These are phyloP conservation scores for Pseudogymnoascus sp. DNA, from an alignment of 2,329 filamentous ascomycete genomes.

Conservation along the genomic window DNA sequence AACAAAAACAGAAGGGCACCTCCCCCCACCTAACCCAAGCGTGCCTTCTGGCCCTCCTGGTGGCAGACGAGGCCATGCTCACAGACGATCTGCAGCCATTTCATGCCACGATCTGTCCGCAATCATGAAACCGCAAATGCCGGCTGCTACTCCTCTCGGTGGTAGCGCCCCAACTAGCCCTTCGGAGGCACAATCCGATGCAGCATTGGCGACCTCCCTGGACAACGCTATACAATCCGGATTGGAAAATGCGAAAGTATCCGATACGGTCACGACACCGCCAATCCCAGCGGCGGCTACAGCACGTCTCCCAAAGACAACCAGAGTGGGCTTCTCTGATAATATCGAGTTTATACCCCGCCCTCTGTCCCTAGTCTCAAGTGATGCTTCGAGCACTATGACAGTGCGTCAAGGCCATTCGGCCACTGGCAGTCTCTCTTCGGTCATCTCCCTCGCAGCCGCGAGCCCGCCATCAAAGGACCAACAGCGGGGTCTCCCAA, in stretches of 20 bases:
- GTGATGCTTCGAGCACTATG: slow-evolving; percentile 71
- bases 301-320: slow-evolving; percentile 37
- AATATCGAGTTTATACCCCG: slow-evolving; percentile 76
- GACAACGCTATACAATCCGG: slow-evolving; percentile 19
- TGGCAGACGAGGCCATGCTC: slow-evolving; percentile 63
- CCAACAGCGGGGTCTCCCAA: slow-evolving; percentile 32
- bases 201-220: slow-evolving; percentile 18
- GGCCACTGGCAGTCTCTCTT: slow-evolving; percentile 72
- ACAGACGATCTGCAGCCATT: slow-evolving; percentile 67
- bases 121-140: slow-evolving; percentile 46
- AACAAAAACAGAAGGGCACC: slow-evolving; percentile 54
- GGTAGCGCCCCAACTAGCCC: slow-evolving; percentile 37
- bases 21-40: slow-evolving; percentile 46
- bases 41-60: slow-evolving; percentile 37
- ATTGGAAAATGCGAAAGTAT: slow-evolving; percentile 11
- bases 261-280: neutral
- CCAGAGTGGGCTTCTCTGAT: slow-evolving; percentile 76
- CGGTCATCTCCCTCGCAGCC: slow-evolving; percentile 59
- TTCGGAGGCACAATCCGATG: slow-evolving; percentile 31
- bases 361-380: slow-evolving; percentile 76
- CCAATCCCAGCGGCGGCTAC: slow-evolving; percentile 12
- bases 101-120: slow-evolving; percentile 74
- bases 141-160: slow-evolving; percentile 19
- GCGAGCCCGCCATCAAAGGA: slow-evolving; percentile 33
- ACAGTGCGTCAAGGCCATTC: slow-evolving; percentile 63